Percentiles rank a stretch among this genome's conserved stretches.
Evolutionary conservation across 768 basidiomycete species (phyloP).

Genomic region (Tubosaeta sp.): DNA sequence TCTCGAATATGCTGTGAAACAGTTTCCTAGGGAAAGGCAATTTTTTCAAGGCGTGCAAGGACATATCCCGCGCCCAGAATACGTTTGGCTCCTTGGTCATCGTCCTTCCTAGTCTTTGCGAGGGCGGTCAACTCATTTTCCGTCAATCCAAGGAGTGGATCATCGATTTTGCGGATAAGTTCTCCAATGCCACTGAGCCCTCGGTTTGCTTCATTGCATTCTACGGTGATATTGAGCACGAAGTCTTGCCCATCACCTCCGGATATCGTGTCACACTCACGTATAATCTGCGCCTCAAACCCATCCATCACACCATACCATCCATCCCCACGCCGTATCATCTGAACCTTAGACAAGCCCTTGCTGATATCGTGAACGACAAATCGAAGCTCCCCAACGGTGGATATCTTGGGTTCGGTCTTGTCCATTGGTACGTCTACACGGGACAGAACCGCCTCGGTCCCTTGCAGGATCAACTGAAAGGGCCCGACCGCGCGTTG

Average conservation of each 20-base stretch:
- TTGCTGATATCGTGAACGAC: neutral
- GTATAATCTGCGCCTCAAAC: constrained; percentile 30
- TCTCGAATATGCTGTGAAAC: no score
- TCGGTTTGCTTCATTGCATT: constrained; percentile 39
- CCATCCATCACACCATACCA: neutral
- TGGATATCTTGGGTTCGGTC: constrained; percentile 9
- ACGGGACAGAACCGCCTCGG: neutral
- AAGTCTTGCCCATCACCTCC: constrained; percentile 36
- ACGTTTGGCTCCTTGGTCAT: constrained; percentile 53
- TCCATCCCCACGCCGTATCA: neutral
- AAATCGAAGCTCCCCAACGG: constrained; percentile 1
- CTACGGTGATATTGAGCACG: constrained; percentile 41
- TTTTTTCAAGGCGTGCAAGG: constrained; percentile 50
- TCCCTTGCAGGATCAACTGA: constrained; percentile 3
- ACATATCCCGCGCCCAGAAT: constrained; percentile 38
- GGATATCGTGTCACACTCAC: constrained; percentile 44
- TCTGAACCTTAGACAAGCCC: neutral
- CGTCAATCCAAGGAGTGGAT: constrained; percentile 30
- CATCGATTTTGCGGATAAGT: constrained; percentile 33
- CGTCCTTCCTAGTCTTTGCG: constrained; percentile 41
- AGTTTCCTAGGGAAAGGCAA: constrained; percentile 1
- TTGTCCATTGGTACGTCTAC: constrained; percentile 9
- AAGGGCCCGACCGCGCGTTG: constrained; percentile 10
- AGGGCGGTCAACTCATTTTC: constrained; percentile 43
- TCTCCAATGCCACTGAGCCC: neutral